These are phyloP conservation scores for Balamuthia mandrillaris DNA, from an alignment of 208 protist species.

Conservation along the genomic window DNA sequence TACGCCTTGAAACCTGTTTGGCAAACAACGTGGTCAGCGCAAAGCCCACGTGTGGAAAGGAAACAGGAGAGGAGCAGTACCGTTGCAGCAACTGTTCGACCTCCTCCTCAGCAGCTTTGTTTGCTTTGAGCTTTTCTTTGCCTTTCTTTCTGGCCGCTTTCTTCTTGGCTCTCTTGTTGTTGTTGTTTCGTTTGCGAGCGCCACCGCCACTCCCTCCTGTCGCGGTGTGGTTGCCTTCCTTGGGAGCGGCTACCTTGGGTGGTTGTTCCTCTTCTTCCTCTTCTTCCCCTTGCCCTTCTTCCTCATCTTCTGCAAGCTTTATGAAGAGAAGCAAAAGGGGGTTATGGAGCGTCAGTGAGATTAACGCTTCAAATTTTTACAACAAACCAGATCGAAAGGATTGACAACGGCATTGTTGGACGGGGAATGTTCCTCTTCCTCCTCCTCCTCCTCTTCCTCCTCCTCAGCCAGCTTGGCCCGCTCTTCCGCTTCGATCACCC, in stretches of 20 bases:
- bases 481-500: neutral
- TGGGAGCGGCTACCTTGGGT: neutral
- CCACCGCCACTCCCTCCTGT: neutral
- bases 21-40: neutral
- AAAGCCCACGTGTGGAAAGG: neutral
- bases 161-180: neutral
- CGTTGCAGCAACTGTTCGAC: neutral
- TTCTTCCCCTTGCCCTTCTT: neutral
- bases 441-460: neutral
- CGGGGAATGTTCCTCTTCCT: neutral
- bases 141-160: neutral
- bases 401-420: neutral
- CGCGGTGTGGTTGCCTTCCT: neutral
- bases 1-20: neutral
- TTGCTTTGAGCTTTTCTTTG: neutral
- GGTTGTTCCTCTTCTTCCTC: neutral
- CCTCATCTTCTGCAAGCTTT: too few relatives aligned
- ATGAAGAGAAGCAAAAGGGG: too few relatives aligned
- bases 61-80: too few relatives aligned
- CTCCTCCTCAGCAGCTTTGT: too few relatives aligned
- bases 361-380: neutral
- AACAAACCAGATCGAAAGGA: slow-evolving; percentile 4
- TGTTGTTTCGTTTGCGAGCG: neutral
- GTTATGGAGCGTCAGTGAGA: neutral
- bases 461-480: neutral